Evolutionary conservation across 371 early-diverging fungal species (phyloP).

Genomic region (Circinella minor): DNA sequence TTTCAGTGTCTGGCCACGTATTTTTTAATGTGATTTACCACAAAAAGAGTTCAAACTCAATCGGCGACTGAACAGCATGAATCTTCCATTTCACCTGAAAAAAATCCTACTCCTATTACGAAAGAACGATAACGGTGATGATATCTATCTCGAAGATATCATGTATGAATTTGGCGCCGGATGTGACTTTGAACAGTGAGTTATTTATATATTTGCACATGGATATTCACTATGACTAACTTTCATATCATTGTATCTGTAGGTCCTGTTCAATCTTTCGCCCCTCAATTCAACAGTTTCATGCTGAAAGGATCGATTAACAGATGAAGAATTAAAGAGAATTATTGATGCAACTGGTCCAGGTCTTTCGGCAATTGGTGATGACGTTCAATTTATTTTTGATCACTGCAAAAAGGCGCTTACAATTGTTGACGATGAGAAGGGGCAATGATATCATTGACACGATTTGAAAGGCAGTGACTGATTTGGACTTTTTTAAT

Average conservation of each 20-base stretch:
- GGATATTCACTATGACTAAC: background rate
- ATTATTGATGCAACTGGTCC: background rate
- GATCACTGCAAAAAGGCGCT: slow-evolving; percentile 1
- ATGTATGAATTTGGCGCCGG: background rate
- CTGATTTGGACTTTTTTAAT: slow-evolving; percentile 14
- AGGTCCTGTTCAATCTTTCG: slow-evolving; percentile 10
- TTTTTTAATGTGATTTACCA: no score
- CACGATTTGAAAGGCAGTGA: slow-evolving; percentile 9
- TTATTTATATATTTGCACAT: background rate
- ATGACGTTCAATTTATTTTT: background rate
- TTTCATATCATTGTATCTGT: background rate
- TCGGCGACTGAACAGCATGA: no score
- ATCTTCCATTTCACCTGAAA: no score
- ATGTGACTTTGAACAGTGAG: slow-evolving; percentile 14
- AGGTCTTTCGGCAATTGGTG: background rate
- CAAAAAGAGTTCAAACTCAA: no score
- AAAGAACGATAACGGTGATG: background rate
- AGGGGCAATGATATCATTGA: background rate
- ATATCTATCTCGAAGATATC: slow-evolving; percentile 3
- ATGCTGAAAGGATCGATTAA: slow-evolving; percentile 6
- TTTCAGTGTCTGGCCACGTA: no score
- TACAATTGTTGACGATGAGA: background rate
- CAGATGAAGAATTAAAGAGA: background rate
- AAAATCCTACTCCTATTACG: no score
- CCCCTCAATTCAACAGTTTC: background rate